These are phyloP conservation scores for Citrullus mucosospermus DNA, from an alignment of 306 rosid genomes.

Conservation along the genomic window DNA sequence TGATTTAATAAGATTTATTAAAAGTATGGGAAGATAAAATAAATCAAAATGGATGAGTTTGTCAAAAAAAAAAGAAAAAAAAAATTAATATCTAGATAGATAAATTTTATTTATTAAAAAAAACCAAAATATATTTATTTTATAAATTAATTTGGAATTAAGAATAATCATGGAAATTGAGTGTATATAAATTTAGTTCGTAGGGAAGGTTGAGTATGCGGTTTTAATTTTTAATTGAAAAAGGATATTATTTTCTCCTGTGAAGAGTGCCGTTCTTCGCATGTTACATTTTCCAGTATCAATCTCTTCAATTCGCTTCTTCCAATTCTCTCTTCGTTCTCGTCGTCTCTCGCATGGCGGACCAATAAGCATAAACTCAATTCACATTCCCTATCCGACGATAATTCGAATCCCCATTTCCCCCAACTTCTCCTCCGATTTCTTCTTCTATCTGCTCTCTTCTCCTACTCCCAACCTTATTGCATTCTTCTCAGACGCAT, in stretches of 20 bases:
- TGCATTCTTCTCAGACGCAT: neutral
- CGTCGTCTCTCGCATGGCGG: constrained; percentile 4
- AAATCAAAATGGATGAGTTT: too few relatives aligned
- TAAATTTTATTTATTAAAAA: neutral
- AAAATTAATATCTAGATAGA: too few relatives aligned
- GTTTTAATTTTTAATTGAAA: neutral
- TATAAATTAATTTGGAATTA: neutral
- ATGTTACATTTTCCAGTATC: constrained; percentile 7
- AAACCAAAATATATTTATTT: too few relatives aligned
- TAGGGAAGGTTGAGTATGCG: neutral
- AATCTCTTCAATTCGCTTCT: neutral
- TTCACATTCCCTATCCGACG: neutral
- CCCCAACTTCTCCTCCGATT: constrained; percentile 4
- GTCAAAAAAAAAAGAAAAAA: too few relatives aligned
- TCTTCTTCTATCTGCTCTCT: neutral
- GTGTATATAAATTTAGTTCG: neutral
- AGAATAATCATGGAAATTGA: neutral
- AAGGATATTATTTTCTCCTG: constrained; percentile 2
- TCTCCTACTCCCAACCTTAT: neutral
- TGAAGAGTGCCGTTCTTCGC: constrained; percentile 12
- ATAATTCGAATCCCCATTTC: constrained; percentile 1
- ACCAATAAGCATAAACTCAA: neutral
- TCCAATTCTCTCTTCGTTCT: constrained; percentile 4
- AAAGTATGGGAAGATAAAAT: too few relatives aligned
- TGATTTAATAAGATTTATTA: too few relatives aligned